Evolutionary conservation across 2,329 filamentous ascomycete species (phyloP), one percentile per base, ranked within the genome.

Genomic region (Macrophomina tecta): DNA sequence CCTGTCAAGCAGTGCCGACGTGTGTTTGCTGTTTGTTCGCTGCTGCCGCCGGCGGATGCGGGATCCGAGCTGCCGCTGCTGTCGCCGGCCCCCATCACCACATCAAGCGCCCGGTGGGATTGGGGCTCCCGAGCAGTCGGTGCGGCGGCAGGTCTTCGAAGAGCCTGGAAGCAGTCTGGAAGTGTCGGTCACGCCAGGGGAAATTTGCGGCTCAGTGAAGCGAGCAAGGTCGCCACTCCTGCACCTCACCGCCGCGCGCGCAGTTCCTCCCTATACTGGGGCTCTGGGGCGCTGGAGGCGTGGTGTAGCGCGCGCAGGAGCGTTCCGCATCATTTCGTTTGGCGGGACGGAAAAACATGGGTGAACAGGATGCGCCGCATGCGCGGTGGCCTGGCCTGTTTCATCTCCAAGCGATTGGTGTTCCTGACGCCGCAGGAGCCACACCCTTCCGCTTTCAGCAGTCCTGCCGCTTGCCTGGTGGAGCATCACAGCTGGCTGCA

Each of bases 371-470:
- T 46, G 56, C 40, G 56, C 56, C 56, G 32, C 45, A 62, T 62
- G 58, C 58, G 42, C 18, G 7, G 18, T 34, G 34, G 61, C 34
- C 18, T 49, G 58, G 32, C 12, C 46, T 62, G 58, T 65, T 65
- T 65, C 63, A 65, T 14, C 23, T 56, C 40, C 38, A 65, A 65
- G 63, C 63, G 63, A 65, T 65, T 65, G 58, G 58, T 38, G 42
- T 49, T 62, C 42, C 58, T 62, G 58, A 62, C n/a, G 58, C 16
- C 45, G 58, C 58, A 42, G 42, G 58, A 38, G 42, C 58, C 58
- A 62, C 45, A n/a, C 32, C 3, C 45, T 36, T 16, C 58, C 58
- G n/a, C 45, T 14, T 62, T 28, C 30, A 18, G 58, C 18, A 62
- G 46, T 62, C 32, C 58, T 62, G 58, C 58, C 58, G 58, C 58